Evolutionary conservation across 2,329 filamentous ascomycete species (phyloP).

Genomic region (Cryphonectria parasitica): DNA sequence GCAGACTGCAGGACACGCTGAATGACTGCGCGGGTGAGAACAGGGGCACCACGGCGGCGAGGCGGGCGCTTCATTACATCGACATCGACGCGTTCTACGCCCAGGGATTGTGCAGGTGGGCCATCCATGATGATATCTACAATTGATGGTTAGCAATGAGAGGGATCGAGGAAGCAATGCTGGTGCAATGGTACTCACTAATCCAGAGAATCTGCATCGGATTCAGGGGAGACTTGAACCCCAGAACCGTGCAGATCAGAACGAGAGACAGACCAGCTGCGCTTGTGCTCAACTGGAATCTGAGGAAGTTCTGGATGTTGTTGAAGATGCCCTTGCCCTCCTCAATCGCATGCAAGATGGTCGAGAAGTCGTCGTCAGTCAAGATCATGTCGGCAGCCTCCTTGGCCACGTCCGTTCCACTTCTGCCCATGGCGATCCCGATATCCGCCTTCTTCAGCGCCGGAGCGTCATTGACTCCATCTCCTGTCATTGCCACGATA

Average conservation of each 20-base stretch:
- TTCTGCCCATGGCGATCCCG: slow-evolving; percentile 74
- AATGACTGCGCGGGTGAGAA: slow-evolving; percentile 84
- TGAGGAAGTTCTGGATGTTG: slow-evolving; percentile 99
- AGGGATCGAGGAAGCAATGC: background rate
- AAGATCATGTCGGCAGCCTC: slow-evolving; percentile 87
- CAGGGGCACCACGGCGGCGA: slow-evolving; percentile 81
- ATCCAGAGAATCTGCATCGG: slow-evolving; percentile 99
- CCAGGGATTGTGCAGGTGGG: slow-evolving; percentile 93
- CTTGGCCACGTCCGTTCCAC: slow-evolving; percentile 74
- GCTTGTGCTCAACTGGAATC: slow-evolving; percentile 96
- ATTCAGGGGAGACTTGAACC: slow-evolving; percentile 94
- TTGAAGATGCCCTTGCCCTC: slow-evolving; percentile 99
- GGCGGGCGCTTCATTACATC: slow-evolving; percentile 93
- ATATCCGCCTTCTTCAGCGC: slow-evolving; percentile 75
- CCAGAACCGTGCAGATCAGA: slow-evolving; percentile 87
- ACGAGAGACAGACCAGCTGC: slow-evolving; percentile 91
- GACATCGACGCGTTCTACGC: slow-evolving; percentile 92
- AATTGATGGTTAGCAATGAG: slow-evolving; percentile 19
- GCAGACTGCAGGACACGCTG: slow-evolving; percentile 86
- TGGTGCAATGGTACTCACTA: slow-evolving; percentile 62
- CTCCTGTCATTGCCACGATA: slow-evolving; percentile 98
- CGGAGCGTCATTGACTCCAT: slow-evolving; percentile 86
- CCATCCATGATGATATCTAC: slow-evolving; percentile 99
- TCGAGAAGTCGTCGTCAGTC: slow-evolving; percentile 87
- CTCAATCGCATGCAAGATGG: slow-evolving; percentile 92